A percentile compares a stretch with the other conserved stretches of the same genome.
phyloP scores from a whole-genome alignment of 169 alveolate genomes.

The Hammondia hammondi region DNA sequence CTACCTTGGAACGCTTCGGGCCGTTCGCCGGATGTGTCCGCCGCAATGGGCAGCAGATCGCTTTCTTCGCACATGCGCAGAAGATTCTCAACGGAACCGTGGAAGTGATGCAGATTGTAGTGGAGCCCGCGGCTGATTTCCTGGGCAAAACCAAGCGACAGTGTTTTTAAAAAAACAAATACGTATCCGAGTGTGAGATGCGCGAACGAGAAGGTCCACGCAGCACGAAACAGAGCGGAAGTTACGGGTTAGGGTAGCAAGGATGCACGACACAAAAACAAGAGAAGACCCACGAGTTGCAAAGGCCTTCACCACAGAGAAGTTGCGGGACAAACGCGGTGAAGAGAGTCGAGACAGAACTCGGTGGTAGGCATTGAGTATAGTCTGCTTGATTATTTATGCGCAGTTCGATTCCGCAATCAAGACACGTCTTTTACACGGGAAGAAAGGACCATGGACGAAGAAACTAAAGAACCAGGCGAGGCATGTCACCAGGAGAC shows the following conservation, averaged over 20 bases:
- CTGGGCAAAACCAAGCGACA: not conserved
- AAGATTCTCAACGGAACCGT: slow-evolving; percentile 24
- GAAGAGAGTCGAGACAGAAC: too few relatives aligned
- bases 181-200: not conserved
- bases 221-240: not conserved
- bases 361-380: too few relatives aligned
- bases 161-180: not conserved
- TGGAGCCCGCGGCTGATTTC: slow-evolving; percentile 37
- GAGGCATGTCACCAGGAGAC: too few relatives aligned
- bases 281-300: not conserved
- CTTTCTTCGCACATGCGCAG: slow-evolving; percentile 6
- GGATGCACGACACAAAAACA: not conserved
- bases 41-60: not conserved
- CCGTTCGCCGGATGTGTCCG: not conserved
- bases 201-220: not conserved
- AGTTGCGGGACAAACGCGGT: not conserved
- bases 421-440: too few relatives aligned
- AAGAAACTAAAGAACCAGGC: too few relatives aligned
- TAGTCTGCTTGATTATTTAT: too few relatives aligned
- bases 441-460: too few relatives aligned
- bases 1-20: slow-evolving; percentile 8
- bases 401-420: too few relatives aligned
- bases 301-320: not conserved
- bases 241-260: not conserved
- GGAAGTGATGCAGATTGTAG: slow-evolving; percentile 15